These are phyloP conservation scores for Calendula officinalis DNA, from an alignment of 129 eudicot species.

Conservation along the genomic window DNA sequence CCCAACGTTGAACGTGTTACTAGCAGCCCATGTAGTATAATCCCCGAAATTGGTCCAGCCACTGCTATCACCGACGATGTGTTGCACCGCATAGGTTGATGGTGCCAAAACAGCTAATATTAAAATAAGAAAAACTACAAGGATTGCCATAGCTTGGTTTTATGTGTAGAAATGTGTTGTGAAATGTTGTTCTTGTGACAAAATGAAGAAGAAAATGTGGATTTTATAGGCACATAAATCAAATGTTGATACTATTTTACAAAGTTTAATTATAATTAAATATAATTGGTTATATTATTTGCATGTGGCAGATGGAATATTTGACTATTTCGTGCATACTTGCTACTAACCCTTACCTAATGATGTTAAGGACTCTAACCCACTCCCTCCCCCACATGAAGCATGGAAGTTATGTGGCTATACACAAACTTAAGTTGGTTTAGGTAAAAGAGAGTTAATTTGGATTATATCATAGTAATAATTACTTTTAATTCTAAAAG, in stretches of 20 bases:
- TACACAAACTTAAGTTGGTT: neutral
- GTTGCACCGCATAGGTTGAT: conserved; percentile 28
- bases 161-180: conserved; percentile 4
- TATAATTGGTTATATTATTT: conserved; percentile 12
- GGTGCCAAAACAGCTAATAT: conserved; percentile 14
- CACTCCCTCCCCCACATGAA: conserved; percentile 30
- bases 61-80: conserved; percentile 34
- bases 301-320: conserved; percentile 42
- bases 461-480: no score
- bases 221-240: conserved; percentile 22
- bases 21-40: conserved; percentile 40
- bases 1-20: conserved; percentile 35
- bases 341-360: conserved; percentile 43
- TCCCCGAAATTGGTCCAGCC: conserved; percentile 39
- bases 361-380: conserved; percentile 26
- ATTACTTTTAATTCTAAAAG: no score
- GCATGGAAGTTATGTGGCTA: neutral
- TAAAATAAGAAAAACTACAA: conserved; percentile 8
- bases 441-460: no score
- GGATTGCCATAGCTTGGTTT: conserved; percentile 17
- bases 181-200: conserved; percentile 16
- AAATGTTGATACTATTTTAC: neutral
- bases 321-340: conserved; percentile 30
- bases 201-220: conserved; percentile 17
- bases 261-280: neutral